A percentile compares a stretch with the other conserved stretches of the same genome.
Conservation (phyloP, 371 early-diverging fungal genomes). For the Coemansia sp. region DNA sequence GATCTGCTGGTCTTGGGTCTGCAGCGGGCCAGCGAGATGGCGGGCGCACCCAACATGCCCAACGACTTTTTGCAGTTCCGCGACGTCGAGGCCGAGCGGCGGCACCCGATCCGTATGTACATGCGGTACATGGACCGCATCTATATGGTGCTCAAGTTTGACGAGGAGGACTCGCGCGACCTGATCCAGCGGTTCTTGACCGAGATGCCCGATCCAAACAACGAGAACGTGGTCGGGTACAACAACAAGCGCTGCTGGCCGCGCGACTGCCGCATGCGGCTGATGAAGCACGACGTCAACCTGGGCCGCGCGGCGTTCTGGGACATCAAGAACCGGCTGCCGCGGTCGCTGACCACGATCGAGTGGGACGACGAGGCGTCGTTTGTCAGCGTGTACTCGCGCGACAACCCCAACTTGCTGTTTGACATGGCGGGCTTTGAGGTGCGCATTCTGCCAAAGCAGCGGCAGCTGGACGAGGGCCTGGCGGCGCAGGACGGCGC, state of each 20-base stretch:
- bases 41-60: conserved; percentile 90
- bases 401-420: conserved; percentile 94
- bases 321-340: conserved; percentile 97
- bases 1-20: conserved; percentile 96
- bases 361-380: conserved; percentile 91
- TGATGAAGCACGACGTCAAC: conserved; percentile 98
- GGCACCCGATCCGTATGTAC: conserved; percentile 97
- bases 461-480: conserved; percentile 80
- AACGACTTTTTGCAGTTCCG: conserved; percentile 97
- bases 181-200: conserved; percentile 95
- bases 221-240: conserved; percentile 98
- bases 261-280: conserved; percentile 97
- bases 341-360: conserved; percentile 93
- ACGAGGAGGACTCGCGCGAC: conserved; percentile 87
- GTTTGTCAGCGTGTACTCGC: conserved; percentile 94
- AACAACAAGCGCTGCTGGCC: conserved; percentile 98
- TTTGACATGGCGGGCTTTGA: conserved; percentile 86
- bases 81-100: conserved; percentile 86
- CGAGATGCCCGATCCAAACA: conserved; percentile 98
- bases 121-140: conserved; percentile 91
- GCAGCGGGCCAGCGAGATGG: conserved; percentile 94
- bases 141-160: conserved; percentile 93
- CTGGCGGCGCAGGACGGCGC: conserved; percentile 93
- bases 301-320: conserved; percentile 95
- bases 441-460: conserved; percentile 76